Conservation (phyloP, 768 basidiomycete genomes). For the Kwoniella bestiolae region DNA sequence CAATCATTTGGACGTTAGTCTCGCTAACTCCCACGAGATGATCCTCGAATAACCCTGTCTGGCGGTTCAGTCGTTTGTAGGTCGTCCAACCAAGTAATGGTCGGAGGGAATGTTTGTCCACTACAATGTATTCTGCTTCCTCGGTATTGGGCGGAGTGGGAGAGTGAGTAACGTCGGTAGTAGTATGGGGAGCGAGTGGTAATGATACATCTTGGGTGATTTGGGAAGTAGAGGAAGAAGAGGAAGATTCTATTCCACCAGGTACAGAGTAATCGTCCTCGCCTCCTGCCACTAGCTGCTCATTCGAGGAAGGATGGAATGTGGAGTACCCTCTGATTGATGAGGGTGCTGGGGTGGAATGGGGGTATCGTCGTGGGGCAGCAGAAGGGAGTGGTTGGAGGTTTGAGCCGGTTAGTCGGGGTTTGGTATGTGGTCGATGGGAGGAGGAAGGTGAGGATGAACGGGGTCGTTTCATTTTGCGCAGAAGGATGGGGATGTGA, state of each 20-base stretch:
- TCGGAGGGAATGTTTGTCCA: not conserved
- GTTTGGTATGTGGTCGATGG: not conserved
- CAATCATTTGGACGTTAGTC: not conserved
- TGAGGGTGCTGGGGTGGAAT: not conserved
- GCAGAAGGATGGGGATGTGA: not conserved
- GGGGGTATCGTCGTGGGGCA: not conserved
- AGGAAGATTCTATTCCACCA: not conserved
- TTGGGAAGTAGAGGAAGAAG: not conserved
- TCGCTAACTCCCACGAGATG: not conserved
- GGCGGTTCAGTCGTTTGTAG: not conserved
- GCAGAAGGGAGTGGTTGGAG: not conserved
- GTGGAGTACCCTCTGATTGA: not conserved
- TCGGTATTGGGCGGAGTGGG: not conserved
- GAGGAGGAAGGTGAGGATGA: not conserved
- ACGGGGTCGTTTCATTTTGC: not conserved
- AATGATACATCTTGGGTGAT: not conserved
- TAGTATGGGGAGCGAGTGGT: not conserved
- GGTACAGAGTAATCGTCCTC: not conserved
- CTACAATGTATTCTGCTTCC: not conserved
- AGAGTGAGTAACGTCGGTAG: not conserved
- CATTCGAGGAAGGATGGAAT: not conserved
- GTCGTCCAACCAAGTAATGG: constrained; percentile 4
- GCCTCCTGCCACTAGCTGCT: no score
- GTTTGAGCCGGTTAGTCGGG: not conserved
- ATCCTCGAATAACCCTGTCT: not conserved